Evolutionary conservation across 495 filamentous ascomycete species (phyloP).

Genomic region (Talaromyces liani): DNA sequence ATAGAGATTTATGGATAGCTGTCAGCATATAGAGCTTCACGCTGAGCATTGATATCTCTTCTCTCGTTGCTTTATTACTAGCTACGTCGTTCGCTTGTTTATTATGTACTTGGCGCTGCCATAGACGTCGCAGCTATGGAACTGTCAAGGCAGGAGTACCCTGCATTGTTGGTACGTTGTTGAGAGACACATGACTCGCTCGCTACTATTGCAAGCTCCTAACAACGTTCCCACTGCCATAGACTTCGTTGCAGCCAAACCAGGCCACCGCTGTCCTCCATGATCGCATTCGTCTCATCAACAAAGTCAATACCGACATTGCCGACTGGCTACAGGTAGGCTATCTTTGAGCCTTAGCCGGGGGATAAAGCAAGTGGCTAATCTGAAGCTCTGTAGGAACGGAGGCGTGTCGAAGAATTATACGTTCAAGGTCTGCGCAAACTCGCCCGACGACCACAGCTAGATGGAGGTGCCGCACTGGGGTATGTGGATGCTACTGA

Average conservation of each 20-base stretch:
- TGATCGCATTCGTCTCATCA: constrained; percentile 83
- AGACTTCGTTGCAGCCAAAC: constrained; percentile 77
- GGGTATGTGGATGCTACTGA: constrained; percentile 52
- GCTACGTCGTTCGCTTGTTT: constrained; percentile 11
- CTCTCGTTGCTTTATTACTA: constrained; percentile 5
- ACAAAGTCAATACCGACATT: constrained; percentile 81
- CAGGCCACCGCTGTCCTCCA: constrained; percentile 79
- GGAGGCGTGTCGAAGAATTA: constrained; percentile 82
- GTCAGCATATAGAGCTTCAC: not conserved
- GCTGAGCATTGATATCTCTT: constrained; percentile 1
- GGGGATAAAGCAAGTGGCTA: not conserved
- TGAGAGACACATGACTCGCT: constrained; percentile 38
- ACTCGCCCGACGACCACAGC: constrained; percentile 59
- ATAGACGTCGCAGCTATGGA: constrained; percentile 50
- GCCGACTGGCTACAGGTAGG: constrained; percentile 95
- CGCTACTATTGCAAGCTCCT: not conserved
- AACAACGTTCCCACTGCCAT: constrained; percentile 1
- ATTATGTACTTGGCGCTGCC: constrained; percentile 34
- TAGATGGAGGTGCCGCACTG: constrained; percentile 68
- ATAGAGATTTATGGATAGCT: not conserved
- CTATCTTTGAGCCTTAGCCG: not conserved
- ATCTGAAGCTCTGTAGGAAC: constrained; percentile 55
- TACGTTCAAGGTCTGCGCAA: constrained; percentile 83
- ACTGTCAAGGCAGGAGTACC: constrained; percentile 87
- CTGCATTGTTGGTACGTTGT: constrained; percentile 96